Percentiles rank a stretch among this genome's conserved stretches.
Conservation (phyloP, 257 asterid genomes). For the Solanum stenotomum region DNA sequence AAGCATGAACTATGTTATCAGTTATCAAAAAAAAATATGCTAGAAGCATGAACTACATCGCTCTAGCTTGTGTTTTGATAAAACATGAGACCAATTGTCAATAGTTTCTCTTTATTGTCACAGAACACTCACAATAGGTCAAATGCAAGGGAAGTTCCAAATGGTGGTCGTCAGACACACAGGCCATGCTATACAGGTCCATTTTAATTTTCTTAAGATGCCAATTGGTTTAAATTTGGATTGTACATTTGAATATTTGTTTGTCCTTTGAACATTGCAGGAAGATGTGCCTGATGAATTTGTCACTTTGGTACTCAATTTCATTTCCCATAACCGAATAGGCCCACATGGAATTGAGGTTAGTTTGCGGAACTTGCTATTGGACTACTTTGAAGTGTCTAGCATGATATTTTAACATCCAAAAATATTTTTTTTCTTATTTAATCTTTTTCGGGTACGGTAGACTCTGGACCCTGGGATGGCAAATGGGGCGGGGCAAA, state of each 20-base stretch:
- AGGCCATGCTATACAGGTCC: constrained; percentile 97
- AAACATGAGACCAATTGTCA: neutral
- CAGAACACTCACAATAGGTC: constrained; percentile 96
- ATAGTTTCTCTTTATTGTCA: neutral
- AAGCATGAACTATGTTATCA: neutral
- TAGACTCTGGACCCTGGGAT: neutral
- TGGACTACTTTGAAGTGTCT: neutral
- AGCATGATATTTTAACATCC: neutral
- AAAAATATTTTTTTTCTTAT: neutral
- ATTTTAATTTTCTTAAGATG: neutral
- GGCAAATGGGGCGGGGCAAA: too few relatives aligned
- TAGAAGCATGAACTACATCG: neutral
- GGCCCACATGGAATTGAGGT: constrained; percentile 86
- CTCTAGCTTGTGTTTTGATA: neutral
- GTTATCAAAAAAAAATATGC: neutral
- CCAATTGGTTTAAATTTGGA: neutral
- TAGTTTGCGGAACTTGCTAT: constrained; percentile 13
- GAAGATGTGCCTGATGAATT: constrained; percentile 96
- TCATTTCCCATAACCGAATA: constrained; percentile 70
- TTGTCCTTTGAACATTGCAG: constrained; percentile 27
- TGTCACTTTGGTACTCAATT: constrained; percentile 51
- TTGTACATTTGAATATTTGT: neutral
- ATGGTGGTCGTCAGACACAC: constrained; percentile 92
- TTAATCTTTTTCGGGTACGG: neutral
- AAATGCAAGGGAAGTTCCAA: constrained; percentile 97